These are phyloP conservation scores for Daldinia grandis DNA, from an alignment of 495 filamentous ascomycete species.

Conservation along the genomic window DNA sequence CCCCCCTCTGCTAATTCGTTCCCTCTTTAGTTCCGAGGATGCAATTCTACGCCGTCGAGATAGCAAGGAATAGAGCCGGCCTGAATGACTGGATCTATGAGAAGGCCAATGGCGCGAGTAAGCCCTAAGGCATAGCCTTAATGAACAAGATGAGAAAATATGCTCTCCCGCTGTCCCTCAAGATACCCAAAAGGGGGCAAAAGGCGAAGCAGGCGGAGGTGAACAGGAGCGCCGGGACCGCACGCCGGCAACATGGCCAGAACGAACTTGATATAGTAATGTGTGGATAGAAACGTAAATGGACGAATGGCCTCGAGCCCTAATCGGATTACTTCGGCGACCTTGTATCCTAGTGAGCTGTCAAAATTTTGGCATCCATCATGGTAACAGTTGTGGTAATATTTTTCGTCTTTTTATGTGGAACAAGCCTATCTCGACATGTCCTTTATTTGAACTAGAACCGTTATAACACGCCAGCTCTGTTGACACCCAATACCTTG, in stretches of 20 bases:
- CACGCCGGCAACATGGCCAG: not conserved
- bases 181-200: not conserved
- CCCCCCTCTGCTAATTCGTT: not conserved
- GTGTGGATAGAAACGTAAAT: conserved; percentile 13
- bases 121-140: conserved; percentile 10
- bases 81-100: conserved; percentile 98
- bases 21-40: conserved; percentile 72
- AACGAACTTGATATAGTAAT: not conserved
- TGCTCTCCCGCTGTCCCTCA: not conserved
- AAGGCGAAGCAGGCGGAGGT: not conserved
- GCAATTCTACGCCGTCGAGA: conserved; percentile 99
- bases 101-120: conserved; percentile 58
- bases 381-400: not conserved
- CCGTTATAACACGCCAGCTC: not conserved
- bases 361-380: not conserved
- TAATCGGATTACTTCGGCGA: not conserved
- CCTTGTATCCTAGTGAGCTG: not conserved
- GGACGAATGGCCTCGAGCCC: not conserved
- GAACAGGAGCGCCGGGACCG: not conserved
- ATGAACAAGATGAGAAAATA: not conserved
- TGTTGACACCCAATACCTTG: not conserved
- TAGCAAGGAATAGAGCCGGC: conserved; percentile 85
- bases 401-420: not conserved
- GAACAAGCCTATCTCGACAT: not conserved
- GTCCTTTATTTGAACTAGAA: not conserved